phyloP scores from a whole-genome alignment of 495 filamentous ascomycete species.

The Penicillium silybi region DNA sequence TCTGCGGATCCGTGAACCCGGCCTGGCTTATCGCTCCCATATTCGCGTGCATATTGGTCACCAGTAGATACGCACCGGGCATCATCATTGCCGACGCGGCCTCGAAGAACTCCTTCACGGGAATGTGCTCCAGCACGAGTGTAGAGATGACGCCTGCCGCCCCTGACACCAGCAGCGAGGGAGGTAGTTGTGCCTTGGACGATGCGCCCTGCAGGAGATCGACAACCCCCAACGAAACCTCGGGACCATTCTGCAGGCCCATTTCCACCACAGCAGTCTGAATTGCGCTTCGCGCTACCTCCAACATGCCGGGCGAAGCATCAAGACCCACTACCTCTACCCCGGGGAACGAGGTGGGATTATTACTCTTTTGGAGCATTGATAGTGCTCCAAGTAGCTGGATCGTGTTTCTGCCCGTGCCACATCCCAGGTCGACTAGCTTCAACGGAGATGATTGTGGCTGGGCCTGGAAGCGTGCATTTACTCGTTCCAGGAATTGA shows the following conservation, averaged over 20 bases:
- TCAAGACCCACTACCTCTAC: constrained; percentile 46
- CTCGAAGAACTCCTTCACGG: constrained; percentile 53
- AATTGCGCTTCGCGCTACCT: constrained; percentile 42
- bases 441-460: constrained; percentile 41
- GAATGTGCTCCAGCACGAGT: constrained; percentile 67
- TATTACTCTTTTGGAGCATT: constrained; percentile 1
- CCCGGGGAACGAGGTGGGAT: not conserved
- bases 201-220: constrained; percentile 33
- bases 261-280: not conserved
- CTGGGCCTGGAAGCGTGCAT: constrained; percentile 6
- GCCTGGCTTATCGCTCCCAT: constrained; percentile 64
- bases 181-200: not conserved
- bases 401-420: constrained; percentile 65
- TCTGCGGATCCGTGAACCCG: constrained; percentile 58
- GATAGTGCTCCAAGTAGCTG: constrained; percentile 41
- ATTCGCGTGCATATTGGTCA: constrained; percentile 73
- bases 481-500: constrained; percentile 40
- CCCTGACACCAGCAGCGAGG: constrained; percentile 13
- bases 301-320: constrained; percentile 52
- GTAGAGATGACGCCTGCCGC: constrained; percentile 57
- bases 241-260: not conserved
- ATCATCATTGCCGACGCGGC: constrained; percentile 44
- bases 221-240: constrained; percentile 17
- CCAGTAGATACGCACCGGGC: constrained; percentile 50
- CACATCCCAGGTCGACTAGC: constrained; percentile 53